Percentiles rank a stretch among this genome's conserved stretches.
Evolutionary conservation across 257 asterid genomes (phyloP).

Genomic region (Solanum pennellii): DNA sequence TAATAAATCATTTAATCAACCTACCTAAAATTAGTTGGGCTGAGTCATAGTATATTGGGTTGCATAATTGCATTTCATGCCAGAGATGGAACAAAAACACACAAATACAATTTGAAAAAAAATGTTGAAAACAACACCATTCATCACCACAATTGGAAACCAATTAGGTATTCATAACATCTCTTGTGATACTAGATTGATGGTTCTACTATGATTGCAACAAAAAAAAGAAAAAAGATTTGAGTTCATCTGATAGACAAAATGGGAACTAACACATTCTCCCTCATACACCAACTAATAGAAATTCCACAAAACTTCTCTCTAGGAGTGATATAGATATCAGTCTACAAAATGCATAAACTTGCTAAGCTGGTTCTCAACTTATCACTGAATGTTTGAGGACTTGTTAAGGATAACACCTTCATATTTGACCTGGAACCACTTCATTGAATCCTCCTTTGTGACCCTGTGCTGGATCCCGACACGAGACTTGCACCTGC

Average conservation of each 20-base stretch:
- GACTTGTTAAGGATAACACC: constrained; percentile 75
- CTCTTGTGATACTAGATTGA: not conserved
- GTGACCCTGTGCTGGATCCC: constrained; percentile 77
- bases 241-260: not conserved
- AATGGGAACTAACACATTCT: not conserved
- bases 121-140: not conserved
- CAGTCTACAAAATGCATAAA: constrained; percentile 1
- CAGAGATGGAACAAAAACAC: not conserved
- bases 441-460: constrained; percentile 63
- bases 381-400: constrained; percentile 22
- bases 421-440: constrained; percentile 78
- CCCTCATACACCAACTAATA: not conserved
- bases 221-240: not conserved
- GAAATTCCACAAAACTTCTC: not conserved
- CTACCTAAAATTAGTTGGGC: not conserved
- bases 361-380: not conserved
- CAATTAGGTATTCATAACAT: not conserved
- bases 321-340: not conserved
- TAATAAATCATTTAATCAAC: not conserved
- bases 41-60: not conserved
- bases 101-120: not conserved
- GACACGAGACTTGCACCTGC: constrained; percentile 71
- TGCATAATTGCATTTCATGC: not conserved
- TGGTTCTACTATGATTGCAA: not conserved
- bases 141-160: not conserved